A percentile compares a stretch with the other conserved stretches of the same genome.
Conservation (phyloP, 192 early-diverging fungal species). For the Backusella morwellensis region DNA sequence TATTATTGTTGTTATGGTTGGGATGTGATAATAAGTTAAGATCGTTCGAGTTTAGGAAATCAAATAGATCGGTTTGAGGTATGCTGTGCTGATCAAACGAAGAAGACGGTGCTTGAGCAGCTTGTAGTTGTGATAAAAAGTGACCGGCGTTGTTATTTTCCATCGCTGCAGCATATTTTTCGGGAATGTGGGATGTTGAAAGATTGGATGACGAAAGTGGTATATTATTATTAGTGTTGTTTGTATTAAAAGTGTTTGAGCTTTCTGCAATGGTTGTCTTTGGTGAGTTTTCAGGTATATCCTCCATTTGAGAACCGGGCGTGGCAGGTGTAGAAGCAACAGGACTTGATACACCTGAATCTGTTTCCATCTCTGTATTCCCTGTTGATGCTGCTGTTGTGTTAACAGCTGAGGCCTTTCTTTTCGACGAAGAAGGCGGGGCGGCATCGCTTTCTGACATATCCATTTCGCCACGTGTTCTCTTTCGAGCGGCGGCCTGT, state of each 20-base stretch:
- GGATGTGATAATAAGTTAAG: constrained; percentile 3
- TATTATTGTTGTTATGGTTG: not conserved
- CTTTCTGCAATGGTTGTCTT: not conserved
- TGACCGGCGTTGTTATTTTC: not conserved
- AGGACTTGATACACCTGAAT: constrained; percentile 39
- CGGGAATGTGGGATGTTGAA: not conserved
- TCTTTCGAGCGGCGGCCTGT: constrained; percentile 36
- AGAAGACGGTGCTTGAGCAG: not conserved
- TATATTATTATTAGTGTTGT: not conserved
- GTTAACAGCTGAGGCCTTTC: not conserved
- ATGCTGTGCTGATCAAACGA: not conserved
- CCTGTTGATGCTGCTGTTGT: not conserved
- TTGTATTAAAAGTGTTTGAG: not conserved
- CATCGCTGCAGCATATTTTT: not conserved
- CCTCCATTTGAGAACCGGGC: constrained; percentile 25
- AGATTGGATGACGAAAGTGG: not conserved
- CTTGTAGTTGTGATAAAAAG: constrained; percentile 5
- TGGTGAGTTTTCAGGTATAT: constrained; percentile 5
- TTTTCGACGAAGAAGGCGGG: not conserved
- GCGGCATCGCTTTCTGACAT: not conserved
- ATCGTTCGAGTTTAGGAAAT: constrained; percentile 4
- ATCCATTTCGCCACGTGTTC: constrained; percentile 50
- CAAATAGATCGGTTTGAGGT: constrained; percentile 6
- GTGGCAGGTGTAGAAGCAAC: constrained; percentile 37
- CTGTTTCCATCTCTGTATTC: constrained; percentile 23